Evolutionary conservation across 2,329 filamentous ascomycete genomes (phyloP).

Genomic region (Curvularia eragrostidis): DNA sequence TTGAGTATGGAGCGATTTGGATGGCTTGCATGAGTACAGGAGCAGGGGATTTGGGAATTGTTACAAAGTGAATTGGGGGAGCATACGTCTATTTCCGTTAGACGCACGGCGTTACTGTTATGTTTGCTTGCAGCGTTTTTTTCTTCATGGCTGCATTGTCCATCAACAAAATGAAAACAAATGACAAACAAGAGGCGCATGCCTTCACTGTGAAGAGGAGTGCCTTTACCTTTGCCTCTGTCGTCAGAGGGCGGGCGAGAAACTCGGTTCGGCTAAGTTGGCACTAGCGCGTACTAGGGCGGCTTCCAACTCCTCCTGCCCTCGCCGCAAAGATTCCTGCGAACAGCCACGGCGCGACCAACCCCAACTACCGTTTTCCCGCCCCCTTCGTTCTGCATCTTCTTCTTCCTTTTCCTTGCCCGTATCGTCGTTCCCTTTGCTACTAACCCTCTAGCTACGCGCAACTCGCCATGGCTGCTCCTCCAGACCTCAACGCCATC

Average conservation of each 20-base stretch:
- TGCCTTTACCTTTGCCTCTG: not conserved
- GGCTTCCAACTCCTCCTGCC: conserved; percentile 23
- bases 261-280: conserved; percentile 12
- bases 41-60: conserved; percentile 19
- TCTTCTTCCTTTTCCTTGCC: not conserved
- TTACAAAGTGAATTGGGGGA: conserved; percentile 7
- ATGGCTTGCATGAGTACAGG: conserved; percentile 24
- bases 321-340: conserved; percentile 22
- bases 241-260: not conserved
- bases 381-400: conserved; percentile 1
- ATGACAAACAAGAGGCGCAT: not conserved
- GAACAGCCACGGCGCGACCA: conserved; percentile 18
- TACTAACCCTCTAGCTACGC: conserved; percentile 9
- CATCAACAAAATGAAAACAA: not conserved
- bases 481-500: conserved; percentile 50
- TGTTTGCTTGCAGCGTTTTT: conserved; percentile 19
- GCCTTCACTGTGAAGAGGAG: not conserved
- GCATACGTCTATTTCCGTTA: conserved; percentile 12
- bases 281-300: conserved; percentile 16
- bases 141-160: not conserved
- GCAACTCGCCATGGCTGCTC: conserved; percentile 41
- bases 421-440: conserved; percentile 4
- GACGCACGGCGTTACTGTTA: conserved; percentile 13
- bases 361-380: conserved; percentile 8
- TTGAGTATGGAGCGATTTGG: conserved; percentile 23